These are phyloP conservation scores for Lecanoromycetidae sp. DNA, from an alignment of 2,329 filamentous ascomycete species.

Conservation along the genomic window DNA sequence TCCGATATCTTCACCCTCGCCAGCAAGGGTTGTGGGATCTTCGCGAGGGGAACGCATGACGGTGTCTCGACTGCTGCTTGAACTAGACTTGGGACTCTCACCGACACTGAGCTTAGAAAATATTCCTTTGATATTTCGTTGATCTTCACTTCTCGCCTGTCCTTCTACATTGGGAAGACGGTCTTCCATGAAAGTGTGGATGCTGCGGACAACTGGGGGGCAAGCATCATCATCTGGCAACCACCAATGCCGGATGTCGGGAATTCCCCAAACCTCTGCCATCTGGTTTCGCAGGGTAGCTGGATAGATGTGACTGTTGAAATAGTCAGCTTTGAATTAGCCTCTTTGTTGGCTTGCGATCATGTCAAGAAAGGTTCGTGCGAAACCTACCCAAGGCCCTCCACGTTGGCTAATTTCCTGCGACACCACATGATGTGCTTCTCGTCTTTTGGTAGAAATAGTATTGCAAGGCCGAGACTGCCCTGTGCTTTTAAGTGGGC, in stretches of 20 bases:
- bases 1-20: neutral
- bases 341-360: too few species aligned
- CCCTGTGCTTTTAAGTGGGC: constrained; percentile 62
- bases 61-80: too few species aligned
- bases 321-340: constrained; percentile 12
- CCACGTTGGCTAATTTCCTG: constrained; percentile 64
- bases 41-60: neutral
- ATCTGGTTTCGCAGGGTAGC: constrained; percentile 61
- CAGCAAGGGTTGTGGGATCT: neutral
- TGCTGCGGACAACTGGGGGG: constrained; percentile 58
- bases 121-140: constrained; percentile 16
- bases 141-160: constrained; percentile 13
- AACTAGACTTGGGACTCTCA: neutral
- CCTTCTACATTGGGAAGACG: constrained; percentile 28
- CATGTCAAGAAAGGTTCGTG: too few species aligned
- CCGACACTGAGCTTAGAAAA: constrained; percentile 14
- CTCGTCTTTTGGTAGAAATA: constrained; percentile 67
- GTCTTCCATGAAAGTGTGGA: constrained; percentile 72
- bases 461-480: constrained; percentile 58
- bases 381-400: constrained; percentile 65
- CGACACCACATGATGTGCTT: constrained; percentile 68
- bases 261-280: constrained; percentile 60
- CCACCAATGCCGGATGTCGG: constrained; percentile 73
- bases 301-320: constrained; percentile 67
- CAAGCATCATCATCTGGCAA: constrained; percentile 69